Conservation (phyloP, 2,329 filamentous ascomycete genomes). For the Lecanosticta acicola region DNA sequence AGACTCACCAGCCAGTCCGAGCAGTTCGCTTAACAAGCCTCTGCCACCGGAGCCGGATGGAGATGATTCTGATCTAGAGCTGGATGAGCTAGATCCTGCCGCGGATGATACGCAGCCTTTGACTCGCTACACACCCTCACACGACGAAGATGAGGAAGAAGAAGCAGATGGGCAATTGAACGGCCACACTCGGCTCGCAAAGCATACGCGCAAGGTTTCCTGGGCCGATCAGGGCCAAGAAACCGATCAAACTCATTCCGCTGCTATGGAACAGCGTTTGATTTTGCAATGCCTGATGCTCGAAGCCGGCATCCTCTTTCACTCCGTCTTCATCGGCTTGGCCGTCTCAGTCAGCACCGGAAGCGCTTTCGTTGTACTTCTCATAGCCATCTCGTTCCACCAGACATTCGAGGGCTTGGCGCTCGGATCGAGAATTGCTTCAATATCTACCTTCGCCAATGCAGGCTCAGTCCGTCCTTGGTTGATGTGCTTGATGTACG, state of each 20-base stretch:
- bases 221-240: slow-evolving; percentile 15
- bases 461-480: slow-evolving; percentile 65
- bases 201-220: slow-evolving; percentile 15
- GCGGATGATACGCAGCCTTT: slow-evolving; percentile 22
- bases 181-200: slow-evolving; percentile 10
- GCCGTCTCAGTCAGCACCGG: slow-evolving; percentile 64
- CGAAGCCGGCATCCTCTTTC: slow-evolving; percentile 73
- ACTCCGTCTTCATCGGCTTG: slow-evolving; percentile 71
- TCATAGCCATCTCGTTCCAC: slow-evolving; percentile 66
- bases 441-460: slow-evolving; percentile 63
- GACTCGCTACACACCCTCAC: slow-evolving; percentile 12
- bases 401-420: slow-evolving; percentile 66
- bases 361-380: slow-evolving; percentile 58
- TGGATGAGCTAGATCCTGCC: slow-evolving; percentile 31
- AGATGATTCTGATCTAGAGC: slow-evolving; percentile 30
- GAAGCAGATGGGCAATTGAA: slow-evolving; percentile 12
- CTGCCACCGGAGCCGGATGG: slow-evolving; percentile 28
- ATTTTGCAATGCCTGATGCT: slow-evolving; percentile 68
- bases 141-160: slow-evolving; percentile 13
- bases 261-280: slow-evolving; percentile 52
- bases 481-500: slow-evolving; percentile 60
- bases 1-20: slow-evolving; percentile 13
- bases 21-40: slow-evolving; percentile 27
- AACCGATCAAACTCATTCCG: slow-evolving; percentile 8
- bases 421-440: slow-evolving; percentile 64